Evolutionary conservation across 179 eudicot genomes (phyloP), one percentile per base, ranked within the genome.

Genomic region (Camellia oleifera): DNA sequence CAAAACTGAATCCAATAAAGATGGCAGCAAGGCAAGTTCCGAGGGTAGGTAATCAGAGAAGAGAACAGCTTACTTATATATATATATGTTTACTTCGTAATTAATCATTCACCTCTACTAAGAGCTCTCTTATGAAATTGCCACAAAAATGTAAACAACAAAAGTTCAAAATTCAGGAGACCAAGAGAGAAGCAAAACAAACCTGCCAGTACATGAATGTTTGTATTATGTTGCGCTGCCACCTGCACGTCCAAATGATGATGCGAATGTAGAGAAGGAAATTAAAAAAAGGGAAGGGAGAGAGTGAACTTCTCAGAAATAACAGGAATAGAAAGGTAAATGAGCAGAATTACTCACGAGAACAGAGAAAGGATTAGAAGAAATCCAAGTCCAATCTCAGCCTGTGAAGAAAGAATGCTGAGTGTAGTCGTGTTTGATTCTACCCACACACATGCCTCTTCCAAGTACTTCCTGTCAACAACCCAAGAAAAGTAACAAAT

Each of bases 171-270:
- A 40, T 18, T 57, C 32, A 53, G 23, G 8, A 11, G 40, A 12
- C 53, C 13, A 77, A 80, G 76, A 60, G 61, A 40, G 26, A 20
- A 54, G 23, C 17, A 58, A 54, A 53, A 81, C 87, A 72, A 69
- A 95, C 99, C 97, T 97, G 98, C 98, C 99, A 97, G 85, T 94
- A 97, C 95, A 97, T 93, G 80, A 97, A 92, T 67, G 90, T 81
- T 73, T 94, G 98, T 62, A 97, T 84, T 50, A 97, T 88, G 87
- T 94, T 97, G 79, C 99, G 97, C 83, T 94, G 98, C 97, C 97
- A 93, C 84, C 99, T 96, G 92, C 89, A 87, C 74, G 18, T 70
- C 5, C 70, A 69, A 57, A 76, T 46, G 63, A 77, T n/a, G 15
- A 71, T 13, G 23, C 52, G 45, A 62, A 45, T 45, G 6, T 32